phyloP scores from a whole-genome alignment of 805 yeast species.

The Lachancea meyersii region DNA sequence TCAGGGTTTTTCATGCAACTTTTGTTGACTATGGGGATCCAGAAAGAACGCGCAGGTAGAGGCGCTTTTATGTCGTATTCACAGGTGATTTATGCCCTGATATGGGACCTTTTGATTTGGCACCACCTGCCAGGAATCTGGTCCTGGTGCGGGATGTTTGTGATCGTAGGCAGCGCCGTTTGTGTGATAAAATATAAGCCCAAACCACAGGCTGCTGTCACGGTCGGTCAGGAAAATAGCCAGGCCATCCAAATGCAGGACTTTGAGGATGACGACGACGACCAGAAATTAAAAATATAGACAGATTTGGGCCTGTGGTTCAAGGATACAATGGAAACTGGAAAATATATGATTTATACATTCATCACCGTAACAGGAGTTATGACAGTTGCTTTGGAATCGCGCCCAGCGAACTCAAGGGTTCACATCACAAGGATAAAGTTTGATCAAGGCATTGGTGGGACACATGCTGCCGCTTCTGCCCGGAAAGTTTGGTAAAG shows the following conservation, averaged over 20 bases:
- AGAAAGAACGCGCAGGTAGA: conserved; percentile 69
- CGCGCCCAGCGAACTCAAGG: too few species aligned
- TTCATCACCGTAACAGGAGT: neutral
- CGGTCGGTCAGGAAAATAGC: conserved; percentile 6
- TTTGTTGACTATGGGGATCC: conserved; percentile 73
- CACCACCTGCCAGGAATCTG: conserved; percentile 63
- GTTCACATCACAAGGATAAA: too few species aligned
- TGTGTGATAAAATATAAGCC: conserved; percentile 51
- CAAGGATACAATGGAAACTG: too few species aligned
- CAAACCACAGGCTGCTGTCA: conserved; percentile 11
- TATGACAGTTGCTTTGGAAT: too few species aligned
- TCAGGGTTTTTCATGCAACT: conserved; percentile 82
- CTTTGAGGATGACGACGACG: conserved; percentile 6
- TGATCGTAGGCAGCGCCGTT: conserved; percentile 62
- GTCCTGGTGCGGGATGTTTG: conserved; percentile 60
- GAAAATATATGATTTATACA: neutral
- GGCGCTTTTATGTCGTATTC: conserved; percentile 72
- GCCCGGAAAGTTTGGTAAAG: too few species aligned
- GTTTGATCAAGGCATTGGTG: too few species aligned
- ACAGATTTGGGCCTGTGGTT: too few species aligned
- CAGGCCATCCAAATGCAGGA: conserved; percentile 6
- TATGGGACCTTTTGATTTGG: conserved; percentile 71
- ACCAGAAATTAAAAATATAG: neutral
- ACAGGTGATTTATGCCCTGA: conserved; percentile 68
- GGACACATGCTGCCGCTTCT: too few species aligned